Evolutionary conservation across 164 flowering plant genomes (phyloP), one percentile per base, ranked within the genome.

Genomic region (Houttuynia cordata): DNA sequence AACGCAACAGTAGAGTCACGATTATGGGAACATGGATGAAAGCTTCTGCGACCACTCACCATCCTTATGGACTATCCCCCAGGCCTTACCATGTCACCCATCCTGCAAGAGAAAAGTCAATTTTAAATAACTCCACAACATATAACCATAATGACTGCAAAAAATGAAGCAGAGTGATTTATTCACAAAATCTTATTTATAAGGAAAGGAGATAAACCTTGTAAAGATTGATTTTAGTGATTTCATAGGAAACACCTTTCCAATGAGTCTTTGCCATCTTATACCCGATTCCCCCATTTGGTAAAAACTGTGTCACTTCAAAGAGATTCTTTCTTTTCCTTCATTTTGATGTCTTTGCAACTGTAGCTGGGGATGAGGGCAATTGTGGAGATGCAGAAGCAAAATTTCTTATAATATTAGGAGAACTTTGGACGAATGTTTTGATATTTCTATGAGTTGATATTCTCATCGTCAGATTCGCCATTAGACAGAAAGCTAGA

Each of bases 41-140:
- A 45, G 14, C 13, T 45, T 10, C 49, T 45, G 1, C 17, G 10
- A 17, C 17, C 14, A 57, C 59, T 57, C 41, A 94, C 99, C 96
- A 12, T 84, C 80, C 64, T 76, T 91, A 63, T 85, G 76, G 67
- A 75, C 85, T 63, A 94, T 68, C 13, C 99, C 99, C 99, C 99
- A 91, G 14, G 99, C 99, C 68, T 91, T 94, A 19, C 99, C 97
- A 74, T 91, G 97, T 58, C 74, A 70, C 0, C 97, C 97, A 74
- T 84, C 91, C 99, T 93, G 81, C 78, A 74, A 69, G 34, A 53
- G 39, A 55, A 21, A n/a, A 18, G 53, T 53, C 53, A 62, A 45
- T 24, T 18, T 0, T 7, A 51, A 19, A 52, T 8, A 51, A 49
- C 0, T 23, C 17, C 40, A 61, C 8, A 49, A 59, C 30, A 1